Evolutionary conservation across 2,329 filamentous ascomycete species (phyloP).

Genomic region (Dactylellina leptospora): DNA sequence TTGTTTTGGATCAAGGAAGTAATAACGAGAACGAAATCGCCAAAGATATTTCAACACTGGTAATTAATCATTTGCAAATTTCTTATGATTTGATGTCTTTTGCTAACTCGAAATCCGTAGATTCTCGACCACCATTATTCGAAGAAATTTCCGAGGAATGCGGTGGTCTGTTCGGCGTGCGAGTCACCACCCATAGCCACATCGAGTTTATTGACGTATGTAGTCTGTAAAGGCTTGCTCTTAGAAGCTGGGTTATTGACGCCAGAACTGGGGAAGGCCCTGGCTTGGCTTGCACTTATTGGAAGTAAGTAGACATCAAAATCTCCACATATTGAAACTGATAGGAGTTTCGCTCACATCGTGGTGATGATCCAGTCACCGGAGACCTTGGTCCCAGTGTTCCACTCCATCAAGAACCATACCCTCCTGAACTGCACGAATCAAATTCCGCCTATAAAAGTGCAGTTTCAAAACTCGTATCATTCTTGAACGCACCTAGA

Average conservation of each 20-base stretch:
- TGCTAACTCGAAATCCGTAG: conserved; percentile 57
- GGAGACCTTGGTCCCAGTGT: conserved; percentile 67
- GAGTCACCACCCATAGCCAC: conserved; percentile 73
- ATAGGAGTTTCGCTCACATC: not conserved
- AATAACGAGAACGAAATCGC: conserved; percentile 4
- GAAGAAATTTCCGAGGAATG: conserved; percentile 68
- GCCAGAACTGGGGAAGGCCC: conserved; percentile 63
- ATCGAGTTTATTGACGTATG: conserved; percentile 71
- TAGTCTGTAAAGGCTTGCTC: conserved; percentile 64
- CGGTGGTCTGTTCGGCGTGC: conserved; percentile 70
- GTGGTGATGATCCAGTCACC: conserved; percentile 60
- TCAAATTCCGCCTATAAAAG: conserved; percentile 63
- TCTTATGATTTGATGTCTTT: not conserved
- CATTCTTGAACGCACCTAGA: conserved; percentile 72
- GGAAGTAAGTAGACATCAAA: conserved; percentile 61
- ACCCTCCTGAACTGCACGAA: conserved; percentile 1
- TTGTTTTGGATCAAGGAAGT: conserved; percentile 61
- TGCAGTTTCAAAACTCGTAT: conserved; percentile 70
- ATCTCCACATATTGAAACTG: not conserved
- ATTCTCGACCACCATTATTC: conserved; percentile 74
- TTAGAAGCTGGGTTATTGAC: conserved; percentile 63
- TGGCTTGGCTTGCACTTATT: conserved; percentile 71
- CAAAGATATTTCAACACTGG: conserved; percentile 2
- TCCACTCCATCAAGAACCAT: not conserved
- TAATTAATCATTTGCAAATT: not conserved